These are phyloP conservation scores for Aspergillus carlsbadensis DNA, from an alignment of 495 filamentous ascomycete species.

Conservation along the genomic window DNA sequence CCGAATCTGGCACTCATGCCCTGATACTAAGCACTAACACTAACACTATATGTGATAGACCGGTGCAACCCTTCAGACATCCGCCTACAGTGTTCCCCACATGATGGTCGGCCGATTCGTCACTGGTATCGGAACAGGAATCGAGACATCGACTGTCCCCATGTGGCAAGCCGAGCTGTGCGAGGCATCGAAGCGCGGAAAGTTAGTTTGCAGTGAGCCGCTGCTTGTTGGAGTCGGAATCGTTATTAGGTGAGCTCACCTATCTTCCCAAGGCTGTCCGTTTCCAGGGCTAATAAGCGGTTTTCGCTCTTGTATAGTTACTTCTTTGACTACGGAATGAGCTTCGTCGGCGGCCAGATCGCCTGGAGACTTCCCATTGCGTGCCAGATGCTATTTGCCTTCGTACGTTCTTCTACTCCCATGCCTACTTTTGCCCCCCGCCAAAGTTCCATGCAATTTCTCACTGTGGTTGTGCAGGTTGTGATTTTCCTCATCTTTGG, in stretches of 20 bases:
- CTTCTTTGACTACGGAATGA: constrained; percentile 51
- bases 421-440: background rate
- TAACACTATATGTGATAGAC: constrained; percentile 8
- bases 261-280: background rate
- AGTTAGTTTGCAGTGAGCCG: constrained; percentile 45
- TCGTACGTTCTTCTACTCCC: constrained; percentile 16
- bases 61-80: constrained; percentile 46
- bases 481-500: constrained; percentile 40
- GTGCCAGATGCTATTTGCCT: constrained; percentile 44
- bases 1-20: too few relatives aligned
- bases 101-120: constrained; percentile 51
- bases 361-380: constrained; percentile 51
- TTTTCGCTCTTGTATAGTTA: constrained; percentile 23
- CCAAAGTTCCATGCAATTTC: too few relatives aligned
- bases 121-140: constrained; percentile 52
- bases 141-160: constrained; percentile 47
- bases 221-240: constrained; percentile 42
- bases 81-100: constrained; percentile 42
- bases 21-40: too few relatives aligned
- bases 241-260: constrained; percentile 28
- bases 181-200: constrained; percentile 41
- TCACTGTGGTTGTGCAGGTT: constrained; percentile 1
- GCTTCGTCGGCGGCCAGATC: constrained; percentile 37
- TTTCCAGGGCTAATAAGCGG: background rate
- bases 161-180: constrained; percentile 52